Evolutionary conservation across 108 stramenopile genomes (phyloP).

Genomic region (Aurantiochytrium sp.): DNA sequence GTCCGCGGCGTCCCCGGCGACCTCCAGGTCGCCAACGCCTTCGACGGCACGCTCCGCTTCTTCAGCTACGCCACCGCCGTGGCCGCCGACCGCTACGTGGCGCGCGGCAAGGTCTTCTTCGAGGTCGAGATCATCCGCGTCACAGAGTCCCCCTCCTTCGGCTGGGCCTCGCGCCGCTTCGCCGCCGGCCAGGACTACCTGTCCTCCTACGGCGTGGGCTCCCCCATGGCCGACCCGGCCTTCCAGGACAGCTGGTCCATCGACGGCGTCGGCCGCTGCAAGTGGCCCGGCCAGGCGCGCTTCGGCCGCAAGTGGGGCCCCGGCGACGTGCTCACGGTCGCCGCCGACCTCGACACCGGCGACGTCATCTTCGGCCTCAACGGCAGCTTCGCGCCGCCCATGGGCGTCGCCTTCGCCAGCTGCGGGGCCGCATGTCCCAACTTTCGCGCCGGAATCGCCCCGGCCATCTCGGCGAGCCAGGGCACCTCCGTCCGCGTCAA

Average conservation of each 20-base stretch:
- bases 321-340: neutral
- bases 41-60: neutral
- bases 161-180: neutral
- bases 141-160: neutral
- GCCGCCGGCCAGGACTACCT: neutral
- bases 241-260: neutral
- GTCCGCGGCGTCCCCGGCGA: slow-evolving; percentile 2
- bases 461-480: neutral
- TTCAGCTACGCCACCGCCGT: neutral
- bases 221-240: neutral
- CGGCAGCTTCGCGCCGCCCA: neutral
- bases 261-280: neutral
- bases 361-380: neutral
- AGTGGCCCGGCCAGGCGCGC: neutral
- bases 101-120: neutral
- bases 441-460: neutral
- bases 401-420: neutral
- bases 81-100: neutral
- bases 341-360: neutral
- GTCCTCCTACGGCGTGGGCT: neutral
- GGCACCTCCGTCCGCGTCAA: neutral
- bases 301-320: neutral
- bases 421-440: neutral
- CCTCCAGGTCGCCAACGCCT: neutral
- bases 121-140: neutral